Evolutionary conservation across 352 stramenopile genomes (phyloP).

Genomic region (Elongisporangium undulatum): DNA sequence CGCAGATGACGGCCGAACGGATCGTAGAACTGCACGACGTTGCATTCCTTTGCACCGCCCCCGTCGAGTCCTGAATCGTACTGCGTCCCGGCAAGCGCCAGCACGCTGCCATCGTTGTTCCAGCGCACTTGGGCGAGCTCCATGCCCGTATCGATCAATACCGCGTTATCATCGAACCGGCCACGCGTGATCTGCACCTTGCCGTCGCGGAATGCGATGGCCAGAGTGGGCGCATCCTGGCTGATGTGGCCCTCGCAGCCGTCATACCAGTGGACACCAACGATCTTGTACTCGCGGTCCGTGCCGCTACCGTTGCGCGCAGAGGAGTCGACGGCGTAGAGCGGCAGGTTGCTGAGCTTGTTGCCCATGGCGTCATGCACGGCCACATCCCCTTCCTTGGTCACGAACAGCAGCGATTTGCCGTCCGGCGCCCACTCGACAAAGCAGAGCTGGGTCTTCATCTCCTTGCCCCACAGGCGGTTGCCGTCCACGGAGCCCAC

Average conservation of each 20-base stretch:
- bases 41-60: conserved; percentile 56
- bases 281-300: conserved; percentile 70
- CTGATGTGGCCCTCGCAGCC: conserved; percentile 86
- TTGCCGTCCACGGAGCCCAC: conserved; percentile 93
- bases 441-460: conserved; percentile 87
- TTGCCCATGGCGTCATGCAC: conserved; percentile 88
- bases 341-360: conserved; percentile 72
- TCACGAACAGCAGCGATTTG: conserved; percentile 88
- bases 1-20: conserved; percentile 83
- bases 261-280: conserved; percentile 83
- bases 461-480: conserved; percentile 93
- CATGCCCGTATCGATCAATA: conserved; percentile 92
- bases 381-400: conserved; percentile 74
- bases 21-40: conserved; percentile 92
- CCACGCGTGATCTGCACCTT: conserved; percentile 90
- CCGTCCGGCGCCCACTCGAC: conserved; percentile 94
- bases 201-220: conserved; percentile 89
- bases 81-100: conserved; percentile 81
- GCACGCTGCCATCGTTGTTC: conserved; percentile 90
- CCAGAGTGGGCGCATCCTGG: conserved; percentile 86
- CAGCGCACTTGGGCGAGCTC: conserved; percentile 78
- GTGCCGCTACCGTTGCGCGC: conserved; percentile 10
- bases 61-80: conserved; percentile 24
- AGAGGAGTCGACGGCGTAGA: conserved; percentile 65
- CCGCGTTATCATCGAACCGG: conserved; percentile 76